Evolutionary conservation across 331 rosid genomes (phyloP).

Genomic region (Ulmus americana): DNA sequence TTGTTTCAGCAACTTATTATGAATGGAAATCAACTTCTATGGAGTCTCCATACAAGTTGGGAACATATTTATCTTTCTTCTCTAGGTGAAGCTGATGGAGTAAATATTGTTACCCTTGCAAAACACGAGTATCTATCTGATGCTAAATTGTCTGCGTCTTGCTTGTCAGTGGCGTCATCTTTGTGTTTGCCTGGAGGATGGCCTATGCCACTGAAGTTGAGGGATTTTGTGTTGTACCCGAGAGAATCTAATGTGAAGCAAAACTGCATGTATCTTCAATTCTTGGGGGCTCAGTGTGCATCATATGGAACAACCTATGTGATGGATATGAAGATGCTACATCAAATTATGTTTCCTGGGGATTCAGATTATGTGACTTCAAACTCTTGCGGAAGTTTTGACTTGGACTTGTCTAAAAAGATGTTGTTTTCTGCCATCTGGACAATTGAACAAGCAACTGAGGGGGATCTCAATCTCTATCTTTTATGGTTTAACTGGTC

Average conservation of each 20-base stretch:
- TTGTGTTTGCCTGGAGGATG: constrained; percentile 80
- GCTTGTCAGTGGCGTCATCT: constrained; percentile 19
- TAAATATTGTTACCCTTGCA: constrained; percentile 38
- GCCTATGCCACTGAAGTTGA: constrained; percentile 58
- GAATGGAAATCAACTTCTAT: constrained; percentile 57
- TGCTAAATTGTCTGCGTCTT: constrained; percentile 29
- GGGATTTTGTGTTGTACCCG: constrained; percentile 52
- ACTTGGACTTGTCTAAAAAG: constrained; percentile 35
- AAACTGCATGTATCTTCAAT: constrained; percentile 69
- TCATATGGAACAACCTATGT: constrained; percentile 37
- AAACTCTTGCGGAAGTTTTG: constrained; percentile 24
- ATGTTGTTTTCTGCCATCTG: constrained; percentile 77
- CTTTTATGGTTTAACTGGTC: constrained; percentile 58
- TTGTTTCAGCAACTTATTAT: constrained; percentile 65
- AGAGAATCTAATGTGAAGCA: constrained; percentile 56
- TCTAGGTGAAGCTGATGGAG: constrained; percentile 57
- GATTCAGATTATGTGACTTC: constrained; percentile 24
- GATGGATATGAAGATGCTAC: constrained; percentile 37
- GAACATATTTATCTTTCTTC: constrained; percentile 77
- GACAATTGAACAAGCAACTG: constrained; percentile 71
- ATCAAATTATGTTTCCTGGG: constrained; percentile 43
- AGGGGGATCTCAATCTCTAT: constrained; percentile 58
- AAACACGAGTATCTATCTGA: constrained; percentile 39
- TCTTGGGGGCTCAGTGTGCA: constrained; percentile 53
- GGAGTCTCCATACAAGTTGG: constrained; percentile 90